Evolutionary conservation across 2,329 filamentous ascomycete species (phyloP).

Genomic region (Cladophialophora bantiana): DNA sequence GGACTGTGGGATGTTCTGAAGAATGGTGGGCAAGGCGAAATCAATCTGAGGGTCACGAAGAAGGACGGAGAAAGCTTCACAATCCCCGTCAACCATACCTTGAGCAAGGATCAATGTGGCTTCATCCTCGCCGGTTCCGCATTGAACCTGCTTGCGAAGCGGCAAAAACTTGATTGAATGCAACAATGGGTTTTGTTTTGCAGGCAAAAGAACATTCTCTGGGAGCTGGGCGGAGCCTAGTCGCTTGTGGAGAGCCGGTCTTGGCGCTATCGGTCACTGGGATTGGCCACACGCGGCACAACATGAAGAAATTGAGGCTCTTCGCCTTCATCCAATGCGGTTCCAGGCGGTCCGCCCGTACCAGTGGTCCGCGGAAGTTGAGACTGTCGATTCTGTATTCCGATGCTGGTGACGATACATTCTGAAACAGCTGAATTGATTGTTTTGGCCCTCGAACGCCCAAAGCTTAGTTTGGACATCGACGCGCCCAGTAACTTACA

Average conservation of each 20-base stretch:
- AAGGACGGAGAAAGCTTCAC: slow-evolving; percentile 69
- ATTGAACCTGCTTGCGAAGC: slow-evolving; percentile 79
- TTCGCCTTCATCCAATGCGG: slow-evolving; percentile 20
- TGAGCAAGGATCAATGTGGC: slow-evolving; percentile 86
- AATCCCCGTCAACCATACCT: slow-evolving; percentile 82
- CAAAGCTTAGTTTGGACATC: not conserved
- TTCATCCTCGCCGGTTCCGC: slow-evolving; percentile 95
- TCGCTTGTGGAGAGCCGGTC: slow-evolving; percentile 1
- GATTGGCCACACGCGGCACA: slow-evolving; percentile 16
- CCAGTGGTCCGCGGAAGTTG: not conserved
- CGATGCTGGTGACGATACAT: not conserved
- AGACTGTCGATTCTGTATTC: not conserved
- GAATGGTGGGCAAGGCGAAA: slow-evolving; percentile 77
- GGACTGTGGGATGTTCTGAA: slow-evolving; percentile 83
- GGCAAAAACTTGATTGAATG: slow-evolving; percentile 28
- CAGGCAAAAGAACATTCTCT: slow-evolving; percentile 6
- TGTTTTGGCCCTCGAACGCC: not conserved
- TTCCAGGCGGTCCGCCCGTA: slow-evolving; percentile 20
- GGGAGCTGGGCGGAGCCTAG: slow-evolving; percentile 2
- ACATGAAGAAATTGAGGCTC: slow-evolving; percentile 24
- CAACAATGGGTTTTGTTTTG: slow-evolving; percentile 2
- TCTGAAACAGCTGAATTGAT: slow-evolving; percentile 8
- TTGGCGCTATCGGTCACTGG: slow-evolving; percentile 13
- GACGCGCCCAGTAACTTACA: not conserved
- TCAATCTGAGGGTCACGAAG: slow-evolving; percentile 72